Conservation (phyloP, 75 land plant species). For the Ceratopteris richardii region DNA sequence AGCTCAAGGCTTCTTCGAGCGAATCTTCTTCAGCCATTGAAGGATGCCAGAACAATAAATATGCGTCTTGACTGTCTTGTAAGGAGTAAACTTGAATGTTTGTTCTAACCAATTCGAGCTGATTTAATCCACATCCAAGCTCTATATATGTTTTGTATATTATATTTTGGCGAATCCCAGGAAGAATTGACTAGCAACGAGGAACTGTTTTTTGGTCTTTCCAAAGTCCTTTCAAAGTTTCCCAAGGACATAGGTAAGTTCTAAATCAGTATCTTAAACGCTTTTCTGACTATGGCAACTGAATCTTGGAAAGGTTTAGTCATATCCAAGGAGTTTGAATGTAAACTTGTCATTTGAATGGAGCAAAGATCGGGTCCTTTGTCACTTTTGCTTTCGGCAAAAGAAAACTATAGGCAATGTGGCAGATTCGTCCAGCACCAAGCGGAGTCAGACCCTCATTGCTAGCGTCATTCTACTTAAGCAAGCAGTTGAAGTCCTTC, state of each 20-base stretch:
- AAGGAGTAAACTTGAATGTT: conserved; percentile 6
- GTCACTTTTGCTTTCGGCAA: conserved; percentile 83
- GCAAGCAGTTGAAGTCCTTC: conserved; percentile 77
- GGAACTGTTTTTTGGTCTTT: conserved; percentile 81
- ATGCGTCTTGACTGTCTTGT: conserved; percentile 95
- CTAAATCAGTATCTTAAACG: neutral
- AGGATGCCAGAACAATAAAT: conserved; percentile 85
- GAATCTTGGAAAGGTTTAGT: no score
- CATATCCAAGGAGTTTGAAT: no score
- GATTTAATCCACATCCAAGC: conserved; percentile 4
- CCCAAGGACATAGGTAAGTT: conserved; percentile 86
- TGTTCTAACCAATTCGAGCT: neutral
- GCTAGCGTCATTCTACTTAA: conserved; percentile 76
- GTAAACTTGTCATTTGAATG: no score
- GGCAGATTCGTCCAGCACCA: conserved; percentile 27
- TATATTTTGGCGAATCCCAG: conserved; percentile 25
- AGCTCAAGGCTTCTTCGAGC: conserved; percentile 92
- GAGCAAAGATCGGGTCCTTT: conserved; percentile 72
- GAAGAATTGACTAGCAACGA: conserved; percentile 88
- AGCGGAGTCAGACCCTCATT: conserved; percentile 60
- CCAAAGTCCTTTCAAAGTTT: conserved; percentile 80
- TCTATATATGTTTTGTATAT: no score
- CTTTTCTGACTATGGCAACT: no score
- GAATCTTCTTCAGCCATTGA: conserved; percentile 89
- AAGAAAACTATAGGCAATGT: conserved; percentile 51